phyloP scores from a whole-genome alignment of 805 yeast species.

The Suhomyces prunicola region DNA sequence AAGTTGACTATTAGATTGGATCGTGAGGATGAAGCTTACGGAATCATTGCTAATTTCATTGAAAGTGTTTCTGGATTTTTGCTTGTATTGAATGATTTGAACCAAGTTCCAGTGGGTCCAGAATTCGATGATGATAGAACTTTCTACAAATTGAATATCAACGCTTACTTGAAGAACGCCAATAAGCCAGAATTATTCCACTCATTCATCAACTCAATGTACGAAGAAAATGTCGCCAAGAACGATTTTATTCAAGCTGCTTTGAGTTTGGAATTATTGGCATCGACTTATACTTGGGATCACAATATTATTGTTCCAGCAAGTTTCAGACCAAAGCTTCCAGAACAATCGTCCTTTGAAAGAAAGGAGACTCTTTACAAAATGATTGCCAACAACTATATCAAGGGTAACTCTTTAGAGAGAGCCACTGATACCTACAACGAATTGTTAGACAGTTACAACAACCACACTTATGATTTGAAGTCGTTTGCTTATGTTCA shows the following conservation, averaged over 20 bases:
- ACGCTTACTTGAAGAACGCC: constrained; percentile 73
- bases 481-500: constrained; percentile 71
- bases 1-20: constrained; percentile 52
- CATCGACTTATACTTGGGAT: constrained; percentile 74
- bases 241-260: constrained; percentile 79
- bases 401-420: constrained; percentile 70
- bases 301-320: constrained; percentile 54
- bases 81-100: constrained; percentile 61
- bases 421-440: constrained; percentile 77
- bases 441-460: constrained; percentile 74
- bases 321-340: constrained; percentile 64
- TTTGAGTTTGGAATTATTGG: constrained; percentile 70
- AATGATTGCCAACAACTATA: constrained; percentile 65
- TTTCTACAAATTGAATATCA: constrained; percentile 70
- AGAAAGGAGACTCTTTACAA: constrained; percentile 72
- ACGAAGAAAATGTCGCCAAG: constrained; percentile 57
- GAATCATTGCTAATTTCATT: constrained; percentile 47
- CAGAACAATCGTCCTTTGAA: constrained; percentile 77
- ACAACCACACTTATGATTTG: constrained; percentile 68
- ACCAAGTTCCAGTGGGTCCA: constrained; percentile 72
- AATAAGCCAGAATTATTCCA: constrained; percentile 77
- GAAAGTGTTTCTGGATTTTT: constrained; percentile 59
- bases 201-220: constrained; percentile 73
- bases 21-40: constrained; percentile 61
- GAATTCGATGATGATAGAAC: constrained; percentile 88